Evolutionary conservation across 805 yeast species (phyloP), one percentile per base, ranked within the genome.

Genomic region (Wickerhamomyces ciferrii): DNA sequence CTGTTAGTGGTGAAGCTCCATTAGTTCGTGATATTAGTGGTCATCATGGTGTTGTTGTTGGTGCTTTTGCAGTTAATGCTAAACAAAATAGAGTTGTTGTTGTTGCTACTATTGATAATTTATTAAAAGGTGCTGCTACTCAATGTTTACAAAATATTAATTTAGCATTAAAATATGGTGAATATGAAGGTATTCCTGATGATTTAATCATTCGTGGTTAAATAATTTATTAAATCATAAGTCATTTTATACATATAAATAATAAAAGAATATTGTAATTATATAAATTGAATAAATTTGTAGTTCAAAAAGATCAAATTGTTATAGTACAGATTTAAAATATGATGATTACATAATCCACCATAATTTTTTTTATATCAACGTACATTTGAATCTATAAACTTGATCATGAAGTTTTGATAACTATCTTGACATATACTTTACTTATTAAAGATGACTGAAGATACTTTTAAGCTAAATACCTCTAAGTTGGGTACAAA

Each of bases 41-140:
- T 36, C 89, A 91, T 64, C 98, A 94, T 61, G 97, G 97, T 44
- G 94, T 89, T 39, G 89, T 86, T 24, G 78, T 94, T 53, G 99
- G 99, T 50, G 99, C 96, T 0, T 95, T 94, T 63, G 96, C 95
- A 20, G 96, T 95, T 42, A 91, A 87, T 64, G 80, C 91, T 21
- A 81, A 82, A 46, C 87, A 86, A 62, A 84, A 89, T 70, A 82
- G 99, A 65, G 95, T 90, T 20, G 98, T 94, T 21, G 74, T 94
- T 45, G 94, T 92, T 45, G 96, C 97, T 20, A 90, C 97, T 5
- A 92, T 94, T 58, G 99, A 94, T 64, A 94, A 94, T 67, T 74
- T 94, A 62, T 77, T 94, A 62, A 94, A 94, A 74, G 99, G 99
- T 54, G 99, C 99, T 39, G 96, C 97, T 41, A 94, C 99, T 17